Conservation (phyloP, 2,329 filamentous ascomycete genomes). For the Arthrinium phaeospermum region DNA sequence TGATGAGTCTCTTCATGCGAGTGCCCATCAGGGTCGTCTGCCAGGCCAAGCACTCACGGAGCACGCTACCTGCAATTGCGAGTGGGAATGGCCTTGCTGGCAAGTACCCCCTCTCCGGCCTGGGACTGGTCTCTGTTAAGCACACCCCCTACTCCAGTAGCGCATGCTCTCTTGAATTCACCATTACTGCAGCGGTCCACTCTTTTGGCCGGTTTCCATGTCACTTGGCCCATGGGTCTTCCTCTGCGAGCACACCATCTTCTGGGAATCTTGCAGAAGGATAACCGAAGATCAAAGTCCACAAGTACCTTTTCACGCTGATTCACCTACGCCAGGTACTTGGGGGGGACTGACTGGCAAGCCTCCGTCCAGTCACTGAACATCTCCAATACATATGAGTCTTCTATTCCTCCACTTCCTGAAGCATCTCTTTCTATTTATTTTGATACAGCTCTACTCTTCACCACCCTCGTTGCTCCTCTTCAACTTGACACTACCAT, state of each 20-base stretch:
- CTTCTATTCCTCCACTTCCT: conserved; percentile 19
- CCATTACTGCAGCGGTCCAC: not conserved
- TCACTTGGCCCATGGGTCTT: conserved; percentile 19
- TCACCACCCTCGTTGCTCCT: conserved; percentile 6
- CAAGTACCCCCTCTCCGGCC: not conserved
- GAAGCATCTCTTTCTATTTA: not conserved
- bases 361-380: conserved; percentile 5
- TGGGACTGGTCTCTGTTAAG: conserved; percentile 7
- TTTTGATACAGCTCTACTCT: conserved; percentile 10
- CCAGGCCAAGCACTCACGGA: not conserved
- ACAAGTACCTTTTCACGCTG: conserved; percentile 16
- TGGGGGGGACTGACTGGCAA: not conserved
- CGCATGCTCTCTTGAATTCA: not conserved
- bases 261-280: conserved; percentile 19
- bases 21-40: not conserved
- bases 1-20: conserved; percentile 16
- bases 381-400: conserved; percentile 20
- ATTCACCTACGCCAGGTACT: conserved; percentile 4
- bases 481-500: conserved; percentile 16
- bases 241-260: conserved; percentile 20
- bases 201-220: conserved; percentile 14
- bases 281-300: conserved; percentile 8
- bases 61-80: not conserved
- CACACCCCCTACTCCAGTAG: conserved; percentile 17
- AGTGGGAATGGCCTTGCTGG: not conserved